Evolutionary conservation across 805 yeast genomes (phyloP).

Genomic region (Ogataea glucozyma): DNA sequence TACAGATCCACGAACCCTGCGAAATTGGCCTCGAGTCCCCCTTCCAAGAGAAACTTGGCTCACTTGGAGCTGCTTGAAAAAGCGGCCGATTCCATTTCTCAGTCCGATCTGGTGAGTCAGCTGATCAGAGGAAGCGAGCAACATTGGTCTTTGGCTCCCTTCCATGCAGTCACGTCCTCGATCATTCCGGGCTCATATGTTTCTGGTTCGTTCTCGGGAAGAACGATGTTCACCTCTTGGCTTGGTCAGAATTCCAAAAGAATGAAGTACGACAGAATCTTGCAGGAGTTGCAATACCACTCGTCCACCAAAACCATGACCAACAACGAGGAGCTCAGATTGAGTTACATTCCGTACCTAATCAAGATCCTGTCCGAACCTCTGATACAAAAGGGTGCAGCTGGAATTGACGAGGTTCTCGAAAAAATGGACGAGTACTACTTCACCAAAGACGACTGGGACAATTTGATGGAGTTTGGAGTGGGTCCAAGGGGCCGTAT

Average conservation of each 20-base stretch:
- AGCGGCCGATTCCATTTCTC: slow-evolving; percentile 88
- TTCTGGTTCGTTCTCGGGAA: slow-evolving; percentile 66
- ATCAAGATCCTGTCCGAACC: slow-evolving; percentile 60
- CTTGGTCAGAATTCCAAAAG: slow-evolving; percentile 87
- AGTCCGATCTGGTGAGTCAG: slow-evolving; percentile 77
- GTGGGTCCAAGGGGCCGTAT: slow-evolving; percentile 54
- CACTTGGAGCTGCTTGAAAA: slow-evolving; percentile 64
- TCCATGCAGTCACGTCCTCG: slow-evolving; percentile 84
- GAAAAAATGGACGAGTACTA: slow-evolving; percentile 81
- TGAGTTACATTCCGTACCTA: slow-evolving; percentile 71
- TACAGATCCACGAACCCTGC: slow-evolving; percentile 69
- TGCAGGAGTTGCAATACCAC: slow-evolving; percentile 89
- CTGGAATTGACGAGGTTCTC: slow-evolving; percentile 66
- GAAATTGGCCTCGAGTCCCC: slow-evolving; percentile 16
- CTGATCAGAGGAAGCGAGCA: slow-evolving; percentile 89
- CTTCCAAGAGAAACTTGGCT: slow-evolving; percentile 41
- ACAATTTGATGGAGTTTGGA: slow-evolving; percentile 77
- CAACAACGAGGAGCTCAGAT: slow-evolving; percentile 69
- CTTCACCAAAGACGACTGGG: slow-evolving; percentile 91
- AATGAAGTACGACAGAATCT: slow-evolving; percentile 71
- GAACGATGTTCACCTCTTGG: slow-evolving; percentile 82
- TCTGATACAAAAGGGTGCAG: slow-evolving; percentile 52
- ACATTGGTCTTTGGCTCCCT: slow-evolving; percentile 90
- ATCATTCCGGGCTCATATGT: slow-evolving; percentile 76
- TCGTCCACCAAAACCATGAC: slow-evolving; percentile 79